Evolutionary conservation across 139 green algal genomes (phyloP).

Genomic region (Dunaliella sp.): DNA sequence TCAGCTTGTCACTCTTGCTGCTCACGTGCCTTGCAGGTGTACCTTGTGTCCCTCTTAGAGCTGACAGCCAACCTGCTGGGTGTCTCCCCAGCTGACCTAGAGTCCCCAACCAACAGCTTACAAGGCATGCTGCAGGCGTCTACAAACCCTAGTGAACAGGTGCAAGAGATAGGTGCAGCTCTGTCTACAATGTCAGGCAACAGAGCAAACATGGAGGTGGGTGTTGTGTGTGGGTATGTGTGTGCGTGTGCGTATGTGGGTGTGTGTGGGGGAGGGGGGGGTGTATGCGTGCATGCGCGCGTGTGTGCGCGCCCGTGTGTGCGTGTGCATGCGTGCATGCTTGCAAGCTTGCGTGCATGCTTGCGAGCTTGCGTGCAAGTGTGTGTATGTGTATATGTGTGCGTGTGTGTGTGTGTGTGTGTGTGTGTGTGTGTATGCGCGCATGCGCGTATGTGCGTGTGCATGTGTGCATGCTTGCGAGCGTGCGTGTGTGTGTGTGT

Average conservation of each 20-base stretch:
- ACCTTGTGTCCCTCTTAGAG: constrained; percentile 56
- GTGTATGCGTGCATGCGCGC: not conserved
- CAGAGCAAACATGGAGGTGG: constrained; percentile 21
- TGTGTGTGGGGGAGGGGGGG: not conserved
- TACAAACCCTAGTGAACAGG: constrained; percentile 49
- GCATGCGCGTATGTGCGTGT: constrained; percentile 18
- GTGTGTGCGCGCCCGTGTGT: constrained; percentile 12
- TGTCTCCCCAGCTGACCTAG: constrained; percentile 38
- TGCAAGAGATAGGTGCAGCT: constrained; percentile 52
- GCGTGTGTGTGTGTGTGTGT: constrained; percentile 28
- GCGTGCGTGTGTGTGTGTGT: too few relatives aligned
- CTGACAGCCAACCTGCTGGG: constrained; percentile 30
- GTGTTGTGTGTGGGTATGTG: not conserved
- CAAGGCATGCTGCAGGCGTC: constrained; percentile 41
- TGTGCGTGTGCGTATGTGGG: not conserved
- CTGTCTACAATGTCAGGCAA: constrained; percentile 32
- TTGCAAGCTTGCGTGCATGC: constrained; percentile 25
- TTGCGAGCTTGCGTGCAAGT: constrained; percentile 62
- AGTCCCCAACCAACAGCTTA: constrained; percentile 30
- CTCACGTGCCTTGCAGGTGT: constrained; percentile 50
- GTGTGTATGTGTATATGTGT: constrained; percentile 63
- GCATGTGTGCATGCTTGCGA: not conserved
- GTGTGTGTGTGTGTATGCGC: not conserved
- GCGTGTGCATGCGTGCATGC: not conserved
- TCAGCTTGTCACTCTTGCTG: not conserved